Evolutionary conservation across 108 stramenopile genomes (phyloP), one percentile per base, ranked within the genome.

Genomic region (Thalassiosira profunda): DNA sequence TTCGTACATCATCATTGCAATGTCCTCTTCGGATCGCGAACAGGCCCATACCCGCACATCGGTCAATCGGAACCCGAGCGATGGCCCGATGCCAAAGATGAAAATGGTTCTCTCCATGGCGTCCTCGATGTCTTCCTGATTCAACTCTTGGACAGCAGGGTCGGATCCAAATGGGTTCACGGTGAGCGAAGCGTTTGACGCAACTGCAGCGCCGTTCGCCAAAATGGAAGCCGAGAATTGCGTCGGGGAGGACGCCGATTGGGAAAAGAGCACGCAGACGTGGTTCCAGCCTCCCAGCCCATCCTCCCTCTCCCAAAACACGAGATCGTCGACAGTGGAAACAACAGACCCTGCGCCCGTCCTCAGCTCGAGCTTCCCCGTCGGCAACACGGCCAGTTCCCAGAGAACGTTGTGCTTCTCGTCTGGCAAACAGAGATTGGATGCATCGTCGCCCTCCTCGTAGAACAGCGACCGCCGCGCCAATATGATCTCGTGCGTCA

Each of bases 11-110:
- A 91, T 84, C 56, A 86, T 66, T 52, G 79, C 83, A 24, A 91
- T 84, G 61, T 95, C 94, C 36, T 89, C 90, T 24, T 79, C 81
- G 23, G 72, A 65, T 62, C 94, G 63, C 47, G 74, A 73, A 40
- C 89, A 84, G 20, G 89, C 87, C 94, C 94, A 95, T 23, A 87
- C 74, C 9, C 94, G 82, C n/a, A 95, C 57, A 25, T 95, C 94
- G 18, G 94, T 91, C 40, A 95, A 47, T 20, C 94, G 62, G 46
- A 90, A 91, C 2, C 80, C 86, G 14, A 56, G 51, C 5, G 83
- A 61, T 49, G 89, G 84, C 37, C 83, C 68, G n/a, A 91, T 77
- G 44, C 88, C 91, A 73, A 90, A 91, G 2, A 87, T 53, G 5
- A 95, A 43, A 31, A 85, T 49, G 9, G 89, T 85, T 20, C 82